A percentile compares a stretch with the other conserved stretches of the same genome.
Evolutionary conservation across 495 filamentous ascomycete genomes (phyloP).

Genomic region (Corynascus novoguineensis): DNA sequence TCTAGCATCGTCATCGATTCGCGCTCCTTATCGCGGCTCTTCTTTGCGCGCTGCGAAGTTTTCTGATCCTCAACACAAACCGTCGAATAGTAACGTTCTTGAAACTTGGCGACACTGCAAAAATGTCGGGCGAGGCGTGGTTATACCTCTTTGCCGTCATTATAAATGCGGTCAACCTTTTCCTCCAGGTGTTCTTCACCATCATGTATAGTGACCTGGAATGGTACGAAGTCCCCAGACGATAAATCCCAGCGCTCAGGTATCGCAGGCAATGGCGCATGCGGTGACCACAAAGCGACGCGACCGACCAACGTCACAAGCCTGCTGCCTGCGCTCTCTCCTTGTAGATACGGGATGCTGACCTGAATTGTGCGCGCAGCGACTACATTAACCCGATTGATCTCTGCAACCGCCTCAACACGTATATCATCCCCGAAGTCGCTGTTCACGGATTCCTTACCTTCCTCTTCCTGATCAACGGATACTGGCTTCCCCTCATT

Average conservation of each 20-base stretch:
- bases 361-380: slow-evolving; percentile 40
- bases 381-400: slow-evolving; percentile 99
- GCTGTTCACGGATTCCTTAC: slow-evolving; percentile 95
- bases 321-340: neutral
- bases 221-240: slow-evolving; percentile 61
- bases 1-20: neutral
- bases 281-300: neutral
- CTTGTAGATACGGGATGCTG: neutral
- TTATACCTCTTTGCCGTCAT: slow-evolving; percentile 96
- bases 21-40: neutral
- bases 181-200: slow-evolving; percentile 99
- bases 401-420: slow-evolving; percentile 99
- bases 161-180: slow-evolving; percentile 99
- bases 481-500: slow-evolving; percentile 92
- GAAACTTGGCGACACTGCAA: slow-evolving; percentile 35
- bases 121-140: slow-evolving; percentile 99
- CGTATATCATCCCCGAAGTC: slow-evolving; percentile 98
- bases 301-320: neutral
- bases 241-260: neutral
- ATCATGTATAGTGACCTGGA: slow-evolving; percentile 99
- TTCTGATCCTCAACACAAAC: neutral
- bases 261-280: neutral
- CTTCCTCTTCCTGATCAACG: slow-evolving; percentile 92
- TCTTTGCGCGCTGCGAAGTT: neutral
- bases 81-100: neutral